Percentiles rank a stretch among this genome's conserved stretches.
These are phyloP conservation scores for Neospora caninum DNA, from an alignment of 169 alveolate species.

Conservation along the genomic window DNA sequence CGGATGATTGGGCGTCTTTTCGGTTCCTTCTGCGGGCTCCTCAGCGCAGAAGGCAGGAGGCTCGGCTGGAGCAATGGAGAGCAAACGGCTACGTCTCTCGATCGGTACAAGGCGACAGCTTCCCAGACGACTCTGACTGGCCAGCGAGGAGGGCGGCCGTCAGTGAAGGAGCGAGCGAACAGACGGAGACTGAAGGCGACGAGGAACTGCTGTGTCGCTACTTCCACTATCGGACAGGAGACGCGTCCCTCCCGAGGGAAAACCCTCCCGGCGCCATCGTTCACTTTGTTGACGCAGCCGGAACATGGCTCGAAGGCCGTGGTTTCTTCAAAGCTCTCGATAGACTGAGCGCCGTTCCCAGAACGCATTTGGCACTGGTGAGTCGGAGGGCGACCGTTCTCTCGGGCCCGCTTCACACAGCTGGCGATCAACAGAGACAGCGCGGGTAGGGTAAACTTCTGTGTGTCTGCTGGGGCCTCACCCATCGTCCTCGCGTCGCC, in stretches of 20 bases:
- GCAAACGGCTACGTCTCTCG: not conserved
- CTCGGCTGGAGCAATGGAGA: not conserved
- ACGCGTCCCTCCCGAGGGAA: not conserved
- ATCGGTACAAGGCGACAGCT: not conserved
- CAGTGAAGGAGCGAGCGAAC: too few relatives aligned
- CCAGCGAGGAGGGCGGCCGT: not conserved
- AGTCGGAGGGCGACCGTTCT: not conserved
- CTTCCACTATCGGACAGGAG: not conserved
- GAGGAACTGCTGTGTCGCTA: not conserved
- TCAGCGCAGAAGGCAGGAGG: not conserved
- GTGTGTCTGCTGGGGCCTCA: too few relatives aligned
- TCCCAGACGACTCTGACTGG: not conserved
- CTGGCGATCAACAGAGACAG: too few relatives aligned
- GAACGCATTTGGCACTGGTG: not conserved
- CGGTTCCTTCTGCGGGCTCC: not conserved
- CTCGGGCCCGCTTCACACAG: too few relatives aligned
- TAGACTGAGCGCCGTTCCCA: not conserved
- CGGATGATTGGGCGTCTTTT: too few relatives aligned
- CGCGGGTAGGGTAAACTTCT: too few relatives aligned
- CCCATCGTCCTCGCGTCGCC: too few relatives aligned
- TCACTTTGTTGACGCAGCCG: not conserved
- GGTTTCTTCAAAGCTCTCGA: constrained; percentile 5
- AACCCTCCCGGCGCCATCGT: not conserved
- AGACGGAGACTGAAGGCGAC: not conserved
- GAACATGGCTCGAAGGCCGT: constrained; percentile 6